Evolutionary conservation across 1,139 yeast species (phyloP).

Genomic region (Saccharomyces hybrid): DNA sequence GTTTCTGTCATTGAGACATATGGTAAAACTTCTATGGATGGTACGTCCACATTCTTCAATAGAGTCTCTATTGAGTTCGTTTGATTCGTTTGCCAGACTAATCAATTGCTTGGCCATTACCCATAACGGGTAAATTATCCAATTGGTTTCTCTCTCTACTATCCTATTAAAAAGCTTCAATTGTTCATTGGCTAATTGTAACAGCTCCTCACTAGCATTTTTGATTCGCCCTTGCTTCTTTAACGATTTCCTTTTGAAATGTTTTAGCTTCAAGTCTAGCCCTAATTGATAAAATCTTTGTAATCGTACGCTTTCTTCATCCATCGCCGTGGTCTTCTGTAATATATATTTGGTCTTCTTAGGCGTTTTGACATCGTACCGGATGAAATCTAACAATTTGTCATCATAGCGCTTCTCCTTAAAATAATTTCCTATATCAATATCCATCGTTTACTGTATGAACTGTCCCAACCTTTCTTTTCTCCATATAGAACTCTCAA

Average conservation of each 20-base stretch:
- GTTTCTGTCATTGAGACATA: constrained; percentile 74
- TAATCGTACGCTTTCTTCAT: neutral
- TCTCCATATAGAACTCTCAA: no score
- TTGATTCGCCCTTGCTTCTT: constrained; percentile 5
- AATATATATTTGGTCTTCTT: neutral
- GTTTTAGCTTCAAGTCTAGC: neutral
- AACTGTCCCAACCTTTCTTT: neutral
- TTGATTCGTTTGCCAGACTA: constrained; percentile 24
- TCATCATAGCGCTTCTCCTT: constrained; percentile 10
- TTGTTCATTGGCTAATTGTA: constrained; percentile 7
- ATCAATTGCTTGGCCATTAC: constrained; percentile 47
- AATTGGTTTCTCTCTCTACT: constrained; percentile 54
- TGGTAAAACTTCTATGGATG: constrained; percentile 65
- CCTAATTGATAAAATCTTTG: neutral
- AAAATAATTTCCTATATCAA: constrained; percentile 16
- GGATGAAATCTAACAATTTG: constrained; percentile 15
- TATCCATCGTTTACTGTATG: constrained; percentile 1
- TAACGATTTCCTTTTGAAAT: neutral
- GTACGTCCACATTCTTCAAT: constrained; percentile 52
- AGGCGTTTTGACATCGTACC: constrained; percentile 7
- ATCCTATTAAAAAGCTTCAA: constrained; percentile 48
- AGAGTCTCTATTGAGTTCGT: constrained; percentile 19
- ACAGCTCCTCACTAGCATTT: constrained; percentile 2
- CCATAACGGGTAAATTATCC: constrained; percentile 61
- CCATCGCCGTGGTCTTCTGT: neutral